Evolutionary conservation across 331 rosid species (phyloP).

Genomic region (Pyracantha coccinea): DNA sequence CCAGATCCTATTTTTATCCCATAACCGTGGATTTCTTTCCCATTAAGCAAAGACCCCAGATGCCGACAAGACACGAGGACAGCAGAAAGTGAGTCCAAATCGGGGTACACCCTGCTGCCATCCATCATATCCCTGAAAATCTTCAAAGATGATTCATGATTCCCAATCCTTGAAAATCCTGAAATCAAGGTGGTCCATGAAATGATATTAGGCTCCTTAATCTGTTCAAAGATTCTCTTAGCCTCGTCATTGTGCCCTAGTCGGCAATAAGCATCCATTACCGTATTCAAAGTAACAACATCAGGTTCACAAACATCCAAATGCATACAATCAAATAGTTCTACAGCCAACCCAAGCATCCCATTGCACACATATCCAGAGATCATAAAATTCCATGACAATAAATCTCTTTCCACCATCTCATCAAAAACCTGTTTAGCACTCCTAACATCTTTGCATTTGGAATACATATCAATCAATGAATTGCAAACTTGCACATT

Average conservation of each 20-base stretch:
- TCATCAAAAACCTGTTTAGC: slow-evolving; percentile 30
- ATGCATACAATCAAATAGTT: slow-evolving; percentile 21
- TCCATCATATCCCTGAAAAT: slow-evolving; percentile 36
- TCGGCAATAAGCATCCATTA: slow-evolving; percentile 38
- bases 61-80: slow-evolving; percentile 33
- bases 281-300: slow-evolving; percentile 36
- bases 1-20: slow-evolving; percentile 22
- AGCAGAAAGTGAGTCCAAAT: slow-evolving; percentile 38
- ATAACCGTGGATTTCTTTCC: slow-evolving; percentile 39
- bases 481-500: slow-evolving; percentile 28
- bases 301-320: slow-evolving; percentile 27
- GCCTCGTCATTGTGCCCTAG: slow-evolving; percentile 27
- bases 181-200: slow-evolving; percentile 45
- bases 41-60: slow-evolving; percentile 22
- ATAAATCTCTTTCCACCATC: slow-evolving; percentile 31
- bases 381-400: slow-evolving; percentile 41
- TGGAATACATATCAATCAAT: slow-evolving; percentile 32
- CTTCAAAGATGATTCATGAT: slow-evolving; percentile 22
- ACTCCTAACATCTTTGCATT: slow-evolving; percentile 22
- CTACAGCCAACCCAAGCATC: slow-evolving; percentile 23
- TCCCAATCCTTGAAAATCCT: slow-evolving; percentile 27
- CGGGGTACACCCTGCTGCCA: slow-evolving; percentile 24
- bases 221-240: slow-evolving; percentile 18
- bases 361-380: slow-evolving; percentile 34
- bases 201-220: slow-evolving; percentile 34